phyloP scores from a whole-genome alignment of 768 basidiomycete genomes.

The Tubosaeta sp. region DNA sequence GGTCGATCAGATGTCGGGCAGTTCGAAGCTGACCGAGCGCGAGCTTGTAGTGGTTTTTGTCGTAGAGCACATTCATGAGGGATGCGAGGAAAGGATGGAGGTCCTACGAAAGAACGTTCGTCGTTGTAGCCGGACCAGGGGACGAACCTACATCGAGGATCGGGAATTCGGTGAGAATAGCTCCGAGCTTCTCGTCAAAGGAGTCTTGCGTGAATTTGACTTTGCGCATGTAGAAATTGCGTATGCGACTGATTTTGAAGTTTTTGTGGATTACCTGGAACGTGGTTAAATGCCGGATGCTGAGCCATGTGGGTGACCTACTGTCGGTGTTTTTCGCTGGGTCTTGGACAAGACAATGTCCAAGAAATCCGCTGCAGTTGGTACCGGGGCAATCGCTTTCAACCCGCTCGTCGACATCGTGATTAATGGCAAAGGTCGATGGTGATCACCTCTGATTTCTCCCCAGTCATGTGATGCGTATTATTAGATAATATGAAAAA shows the following conservation, averaged over 20 bases:
- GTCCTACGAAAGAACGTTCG: constrained; percentile 45
- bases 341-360: constrained; percentile 93
- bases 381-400: constrained; percentile 98
- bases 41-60: constrained; percentile 99
- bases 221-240: constrained; percentile 98
- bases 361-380: constrained; percentile 90
- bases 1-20: constrained; percentile 92
- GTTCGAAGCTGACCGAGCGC: constrained; percentile 96
- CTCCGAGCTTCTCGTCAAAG: constrained; percentile 92
- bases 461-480: constrained; percentile 11
- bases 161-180: constrained; percentile 94
- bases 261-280: constrained; percentile 95
- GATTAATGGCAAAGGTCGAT: constrained; percentile 3
- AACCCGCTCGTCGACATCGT: constrained; percentile 82
- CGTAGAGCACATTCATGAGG: constrained; percentile 96
- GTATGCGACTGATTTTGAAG: constrained; percentile 98
- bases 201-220: constrained; percentile 98
- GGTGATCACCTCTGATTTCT: background rate
- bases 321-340: constrained; percentile 96
- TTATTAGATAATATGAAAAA: background rate
- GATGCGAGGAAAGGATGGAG: constrained; percentile 95
- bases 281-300: constrained; percentile 1
- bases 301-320: constrained; percentile 27
- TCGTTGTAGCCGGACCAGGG: background rate
- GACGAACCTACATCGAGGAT: constrained; percentile 80